Percentiles rank a stretch among this genome's conserved stretches.
These are phyloP conservation scores for Aspergillus clavatus DNA, from an alignment of 2,329 filamentous ascomycete species.

Conservation along the genomic window DNA sequence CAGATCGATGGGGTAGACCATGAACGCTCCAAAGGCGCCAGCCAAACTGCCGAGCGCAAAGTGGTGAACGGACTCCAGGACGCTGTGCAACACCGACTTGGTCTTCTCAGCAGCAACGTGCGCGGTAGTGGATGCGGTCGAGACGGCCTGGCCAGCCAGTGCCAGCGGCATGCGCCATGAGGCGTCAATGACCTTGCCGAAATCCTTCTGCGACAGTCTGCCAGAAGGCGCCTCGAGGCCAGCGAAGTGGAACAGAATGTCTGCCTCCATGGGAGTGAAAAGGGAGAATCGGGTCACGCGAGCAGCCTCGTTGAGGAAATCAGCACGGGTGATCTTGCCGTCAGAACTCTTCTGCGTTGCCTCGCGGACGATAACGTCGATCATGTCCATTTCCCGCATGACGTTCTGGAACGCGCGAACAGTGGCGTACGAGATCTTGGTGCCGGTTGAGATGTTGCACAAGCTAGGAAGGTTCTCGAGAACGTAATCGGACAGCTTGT, in stretches of 20 bases:
- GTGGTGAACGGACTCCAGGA: conserved; percentile 79
- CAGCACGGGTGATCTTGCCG: conserved; percentile 87
- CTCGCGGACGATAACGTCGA: conserved; percentile 86
- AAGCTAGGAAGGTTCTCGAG: conserved; percentile 85
- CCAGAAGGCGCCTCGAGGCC: conserved; percentile 86
- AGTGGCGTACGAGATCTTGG: conserved; percentile 95
- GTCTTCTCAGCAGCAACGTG: conserved; percentile 53
- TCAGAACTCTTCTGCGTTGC: conserved; percentile 78
- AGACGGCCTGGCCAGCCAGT: conserved; percentile 46
- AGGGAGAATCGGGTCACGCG: conserved; percentile 88
- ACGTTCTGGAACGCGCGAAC: conserved; percentile 98
- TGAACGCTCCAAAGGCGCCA: conserved; percentile 96
- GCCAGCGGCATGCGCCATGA: conserved; percentile 71
- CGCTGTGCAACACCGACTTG: conserved; percentile 55
- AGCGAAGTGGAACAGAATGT: conserved; percentile 98
- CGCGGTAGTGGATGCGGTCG: conserved; percentile 40
- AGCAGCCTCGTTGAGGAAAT: conserved; percentile 92
- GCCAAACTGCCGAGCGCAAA: conserved; percentile 85
- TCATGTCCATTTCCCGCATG: conserved; percentile 94
- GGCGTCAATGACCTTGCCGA: conserved; percentile 90
- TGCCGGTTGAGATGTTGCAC: conserved; percentile 87
- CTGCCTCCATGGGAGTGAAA: conserved; percentile 97
- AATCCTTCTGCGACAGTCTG: conserved; percentile 74
- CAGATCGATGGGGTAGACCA: conserved; percentile 98
- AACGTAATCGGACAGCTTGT: conserved; percentile 96